Evolutionary conservation across 768 basidiomycete genomes (phyloP).

Genomic region (Tulasnella sp.): DNA sequence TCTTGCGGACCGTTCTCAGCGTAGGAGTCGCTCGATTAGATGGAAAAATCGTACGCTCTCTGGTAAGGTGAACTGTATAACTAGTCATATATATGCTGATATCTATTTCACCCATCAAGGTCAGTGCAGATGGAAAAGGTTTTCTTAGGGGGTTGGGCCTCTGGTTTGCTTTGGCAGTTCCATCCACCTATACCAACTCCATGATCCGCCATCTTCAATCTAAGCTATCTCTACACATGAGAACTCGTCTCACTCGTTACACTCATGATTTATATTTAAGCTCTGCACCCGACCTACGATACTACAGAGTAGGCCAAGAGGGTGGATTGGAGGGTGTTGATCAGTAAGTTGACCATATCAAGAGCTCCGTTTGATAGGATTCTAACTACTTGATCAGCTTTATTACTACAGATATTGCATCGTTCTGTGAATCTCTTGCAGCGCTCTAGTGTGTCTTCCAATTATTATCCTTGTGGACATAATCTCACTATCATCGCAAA

Average conservation of each 20-base stretch:
- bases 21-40: constrained; percentile 80
- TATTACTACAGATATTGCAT: constrained; percentile 81
- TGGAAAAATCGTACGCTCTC: constrained; percentile 74
- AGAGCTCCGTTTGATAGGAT: background rate
- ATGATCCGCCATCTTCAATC: constrained; percentile 90
- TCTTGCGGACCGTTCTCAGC: constrained; percentile 75
- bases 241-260: constrained; percentile 81
- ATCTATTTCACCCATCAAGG: constrained; percentile 25
- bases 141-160: constrained; percentile 68
- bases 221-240: constrained; percentile 65
- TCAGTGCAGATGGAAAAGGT: constrained; percentile 71
- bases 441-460: constrained; percentile 68
- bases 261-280: constrained; percentile 86
- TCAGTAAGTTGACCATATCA: constrained; percentile 38
- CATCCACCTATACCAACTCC: constrained; percentile 89
- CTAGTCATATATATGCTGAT: background rate
- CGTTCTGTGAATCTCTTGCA: constrained; percentile 75
- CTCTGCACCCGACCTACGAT: constrained; percentile 52
- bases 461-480: background rate
- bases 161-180: constrained; percentile 86
- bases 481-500: background rate
- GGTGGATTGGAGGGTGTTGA: constrained; percentile 53
- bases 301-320: constrained; percentile 36
- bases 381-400: constrained; percentile 30
- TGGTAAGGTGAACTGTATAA: constrained; percentile 35